Evolutionary conservation across 1,139 yeast species (phyloP).

Genomic region (Suhomyces bribrorum): DNA sequence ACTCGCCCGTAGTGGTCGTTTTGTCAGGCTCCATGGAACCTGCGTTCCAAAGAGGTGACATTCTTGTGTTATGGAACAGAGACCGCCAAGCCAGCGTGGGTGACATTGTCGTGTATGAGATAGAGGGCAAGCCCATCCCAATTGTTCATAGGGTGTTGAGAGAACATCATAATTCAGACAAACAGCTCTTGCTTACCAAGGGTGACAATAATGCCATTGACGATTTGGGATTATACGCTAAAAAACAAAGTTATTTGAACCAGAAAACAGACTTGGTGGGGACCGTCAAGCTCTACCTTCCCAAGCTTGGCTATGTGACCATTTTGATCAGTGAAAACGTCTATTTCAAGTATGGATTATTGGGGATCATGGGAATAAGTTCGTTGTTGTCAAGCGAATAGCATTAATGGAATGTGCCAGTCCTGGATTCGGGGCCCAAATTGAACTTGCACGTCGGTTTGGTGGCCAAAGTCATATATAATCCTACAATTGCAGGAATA

Average conservation of each 20-base stretch:
- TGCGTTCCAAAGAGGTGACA: conserved; percentile 97
- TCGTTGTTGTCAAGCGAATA: conserved; percentile 53
- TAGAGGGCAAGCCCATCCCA: conserved; percentile 79
- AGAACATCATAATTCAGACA: conserved; percentile 61
- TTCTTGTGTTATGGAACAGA: conserved; percentile 87
- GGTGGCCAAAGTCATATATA: no score
- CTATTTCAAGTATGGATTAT: conserved; percentile 68
- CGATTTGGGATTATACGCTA: conserved; percentile 82
- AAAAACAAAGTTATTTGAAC: conserved; percentile 73
- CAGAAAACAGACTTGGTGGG: conserved; percentile 81
- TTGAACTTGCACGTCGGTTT: no score
- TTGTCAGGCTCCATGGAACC: conserved; percentile 99
- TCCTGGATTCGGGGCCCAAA: no score
- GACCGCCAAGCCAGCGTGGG: conserved; percentile 71
- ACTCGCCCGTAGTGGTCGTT: conserved; percentile 95
- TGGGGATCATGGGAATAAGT: conserved; percentile 67
- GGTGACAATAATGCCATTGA: conserved; percentile 96
- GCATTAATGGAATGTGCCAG: conserved; percentile 1
- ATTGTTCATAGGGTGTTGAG: conserved; percentile 94
- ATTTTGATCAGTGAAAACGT: conserved; percentile 88
- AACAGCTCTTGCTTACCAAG: conserved; percentile 82
- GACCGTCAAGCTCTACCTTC: conserved; percentile 86
- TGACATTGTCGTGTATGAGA: conserved; percentile 95
- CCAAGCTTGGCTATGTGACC: conserved; percentile 90
- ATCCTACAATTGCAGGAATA: background rate